These are phyloP conservation scores for Nakazawaea populi DNA, from an alignment of 805 yeast genomes.

Conservation along the genomic window DNA sequence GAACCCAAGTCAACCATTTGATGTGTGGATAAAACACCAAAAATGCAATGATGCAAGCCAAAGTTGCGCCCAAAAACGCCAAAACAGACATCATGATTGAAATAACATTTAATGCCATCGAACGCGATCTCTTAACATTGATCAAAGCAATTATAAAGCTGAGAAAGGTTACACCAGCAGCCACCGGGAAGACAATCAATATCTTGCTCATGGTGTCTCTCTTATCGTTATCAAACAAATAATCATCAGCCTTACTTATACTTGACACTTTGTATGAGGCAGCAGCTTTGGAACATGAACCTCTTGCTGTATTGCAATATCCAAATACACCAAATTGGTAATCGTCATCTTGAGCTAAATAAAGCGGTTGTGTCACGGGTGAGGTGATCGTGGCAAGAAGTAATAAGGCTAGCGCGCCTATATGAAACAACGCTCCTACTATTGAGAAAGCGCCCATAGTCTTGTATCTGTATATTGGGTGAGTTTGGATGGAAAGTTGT, in stretches of 20 bases:
- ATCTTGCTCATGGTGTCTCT: conserved; percentile 49
- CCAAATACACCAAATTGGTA: conserved; percentile 64
- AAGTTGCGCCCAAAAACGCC: conserved; percentile 47
- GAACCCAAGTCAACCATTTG: conserved; percentile 68
- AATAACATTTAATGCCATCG: conserved; percentile 27
- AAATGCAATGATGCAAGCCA: conserved; percentile 49
- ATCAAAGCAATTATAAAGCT: conserved; percentile 28
- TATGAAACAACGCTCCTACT: conserved; percentile 36
- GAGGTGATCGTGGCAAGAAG: conserved; percentile 55
- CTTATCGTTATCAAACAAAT: conserved; percentile 41
- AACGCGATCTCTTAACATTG: background rate
- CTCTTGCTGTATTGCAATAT: conserved; percentile 35
- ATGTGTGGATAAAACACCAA: conserved; percentile 60
- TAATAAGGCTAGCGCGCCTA: conserved; percentile 55
- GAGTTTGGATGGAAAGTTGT: too few species aligned
- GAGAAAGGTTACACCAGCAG: conserved; percentile 56
- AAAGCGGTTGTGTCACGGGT: conserved; percentile 48
- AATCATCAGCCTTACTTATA: conserved; percentile 29
- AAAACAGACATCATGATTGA: conserved; percentile 40
- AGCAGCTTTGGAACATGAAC: conserved; percentile 35
- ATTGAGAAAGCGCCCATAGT: conserved; percentile 11
- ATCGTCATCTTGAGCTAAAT: conserved; percentile 39
- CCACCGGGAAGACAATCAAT: conserved; percentile 58
- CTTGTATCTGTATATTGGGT: too few species aligned
- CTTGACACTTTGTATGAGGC: conserved; percentile 37